These are phyloP conservation scores for Pulveroboletus sp. DNA, from an alignment of 768 basidiomycete genomes.

Conservation along the genomic window DNA sequence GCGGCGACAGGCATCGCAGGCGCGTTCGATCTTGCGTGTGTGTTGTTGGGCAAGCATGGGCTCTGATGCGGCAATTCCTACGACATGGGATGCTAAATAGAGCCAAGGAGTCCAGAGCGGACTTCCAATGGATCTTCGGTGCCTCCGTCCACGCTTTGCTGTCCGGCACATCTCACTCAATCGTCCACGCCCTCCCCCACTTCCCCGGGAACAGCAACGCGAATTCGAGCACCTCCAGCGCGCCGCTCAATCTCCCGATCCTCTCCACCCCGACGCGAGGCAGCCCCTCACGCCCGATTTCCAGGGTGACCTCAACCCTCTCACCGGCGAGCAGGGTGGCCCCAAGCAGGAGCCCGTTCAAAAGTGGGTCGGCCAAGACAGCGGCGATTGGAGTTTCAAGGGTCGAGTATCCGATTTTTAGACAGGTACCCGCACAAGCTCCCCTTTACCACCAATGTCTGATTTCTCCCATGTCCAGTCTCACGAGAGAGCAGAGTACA, in stretches of 20 bases:
- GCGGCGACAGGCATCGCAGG: constrained; percentile 57
- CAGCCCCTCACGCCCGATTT: constrained; percentile 61
- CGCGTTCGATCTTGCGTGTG: constrained; percentile 45
- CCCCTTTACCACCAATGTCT: too few species aligned
- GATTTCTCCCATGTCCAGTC: too few species aligned
- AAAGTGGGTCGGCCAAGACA: constrained; percentile 46
- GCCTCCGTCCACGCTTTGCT: neutral
- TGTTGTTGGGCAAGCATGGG: constrained; percentile 11
- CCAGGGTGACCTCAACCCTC: constrained; percentile 75
- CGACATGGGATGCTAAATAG: constrained; percentile 24
- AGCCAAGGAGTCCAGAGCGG: constrained; percentile 4
- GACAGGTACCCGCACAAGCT: constrained; percentile 13
- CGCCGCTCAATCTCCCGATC: constrained; percentile 52
- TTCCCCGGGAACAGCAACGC: constrained; percentile 71
- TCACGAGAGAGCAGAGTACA: neutral
- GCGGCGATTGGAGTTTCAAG: constrained; percentile 88
- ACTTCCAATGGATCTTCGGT: neutral
- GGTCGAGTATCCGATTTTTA: constrained; percentile 86
- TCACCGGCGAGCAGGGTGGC: constrained; percentile 81
- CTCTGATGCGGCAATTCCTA: constrained; percentile 23
- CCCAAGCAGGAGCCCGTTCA: constrained; percentile 82
- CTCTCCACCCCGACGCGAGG: constrained; percentile 69
- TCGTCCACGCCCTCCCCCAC: constrained; percentile 68
- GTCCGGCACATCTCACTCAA: constrained; percentile 35
- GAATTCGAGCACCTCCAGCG: constrained; percentile 85